Conservation (phyloP, 495 filamentous ascomycete species). For the Daldinia concentrica region DNA sequence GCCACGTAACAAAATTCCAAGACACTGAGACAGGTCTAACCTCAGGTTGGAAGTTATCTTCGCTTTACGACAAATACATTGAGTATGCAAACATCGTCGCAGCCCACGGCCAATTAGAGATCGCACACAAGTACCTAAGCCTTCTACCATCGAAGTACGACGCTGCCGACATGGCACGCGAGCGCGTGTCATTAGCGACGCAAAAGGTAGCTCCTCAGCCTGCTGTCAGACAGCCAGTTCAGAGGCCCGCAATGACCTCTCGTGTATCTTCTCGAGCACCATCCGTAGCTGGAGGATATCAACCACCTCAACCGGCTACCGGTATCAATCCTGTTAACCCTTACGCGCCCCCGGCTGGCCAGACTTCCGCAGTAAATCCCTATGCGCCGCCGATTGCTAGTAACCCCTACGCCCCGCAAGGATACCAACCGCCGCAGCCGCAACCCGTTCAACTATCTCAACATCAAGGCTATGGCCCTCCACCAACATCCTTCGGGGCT, state of each 20-base stretch:
- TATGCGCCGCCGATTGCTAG: slow-evolving; percentile 64
- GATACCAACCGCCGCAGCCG: slow-evolving; percentile 47
- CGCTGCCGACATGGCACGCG: slow-evolving; percentile 86
- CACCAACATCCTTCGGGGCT: slow-evolving; percentile 47
- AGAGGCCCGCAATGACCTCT: slow-evolving; percentile 18
- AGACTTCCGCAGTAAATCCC: slow-evolving; percentile 62
- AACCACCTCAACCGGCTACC: slow-evolving; percentile 49
- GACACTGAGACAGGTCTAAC: slow-evolving; percentile 75
- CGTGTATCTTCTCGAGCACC: slow-evolving; percentile 30
- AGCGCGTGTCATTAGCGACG: slow-evolving; percentile 86
- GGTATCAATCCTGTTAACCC: slow-evolving; percentile 47
- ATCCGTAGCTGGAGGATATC: slow-evolving; percentile 48
- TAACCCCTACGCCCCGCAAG: slow-evolving; percentile 50
- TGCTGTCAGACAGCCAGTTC: slow-evolving; percentile 45
- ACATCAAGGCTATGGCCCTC: slow-evolving; percentile 50
- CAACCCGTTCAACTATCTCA: slow-evolving; percentile 43
- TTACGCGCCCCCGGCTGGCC: slow-evolving; percentile 44
- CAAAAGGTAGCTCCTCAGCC: slow-evolving; percentile 65
- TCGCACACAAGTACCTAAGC: slow-evolving; percentile 91
- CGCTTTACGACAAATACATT: slow-evolving; percentile 92
- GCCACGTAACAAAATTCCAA: slow-evolving; percentile 88
- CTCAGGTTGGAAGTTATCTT: slow-evolving; percentile 86
- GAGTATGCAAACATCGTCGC: slow-evolving; percentile 97
- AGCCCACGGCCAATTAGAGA: slow-evolving; percentile 82
- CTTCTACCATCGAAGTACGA: slow-evolving; percentile 87